Evolutionary conservation across 306 rosid species (phyloP).

Genomic region (Castanea mollissima): DNA sequence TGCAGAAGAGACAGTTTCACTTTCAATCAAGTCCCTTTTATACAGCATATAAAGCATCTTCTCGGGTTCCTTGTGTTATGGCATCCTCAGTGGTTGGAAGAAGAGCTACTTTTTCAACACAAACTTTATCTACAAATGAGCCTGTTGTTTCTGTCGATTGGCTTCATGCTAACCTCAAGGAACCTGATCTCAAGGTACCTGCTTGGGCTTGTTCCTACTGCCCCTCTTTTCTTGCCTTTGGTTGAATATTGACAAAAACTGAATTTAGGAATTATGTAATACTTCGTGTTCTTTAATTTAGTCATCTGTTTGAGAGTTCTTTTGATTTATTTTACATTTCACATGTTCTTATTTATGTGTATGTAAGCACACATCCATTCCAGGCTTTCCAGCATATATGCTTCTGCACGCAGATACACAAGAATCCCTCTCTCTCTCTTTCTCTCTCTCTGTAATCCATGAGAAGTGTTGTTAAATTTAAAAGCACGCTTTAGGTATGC

Average conservation of each 20-base stretch:
- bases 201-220: background rate
- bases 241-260: background rate
- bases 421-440: background rate
- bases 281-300: background rate
- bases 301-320: background rate
- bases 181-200: constrained; percentile 76
- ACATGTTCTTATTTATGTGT: background rate
- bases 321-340: background rate
- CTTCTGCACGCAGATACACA: background rate
- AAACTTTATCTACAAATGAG: constrained; percentile 51
- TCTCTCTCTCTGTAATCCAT: background rate
- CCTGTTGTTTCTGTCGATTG: constrained; percentile 93
- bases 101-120: constrained; percentile 58
- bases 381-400: background rate
- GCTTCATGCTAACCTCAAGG: constrained; percentile 81
- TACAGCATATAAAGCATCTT: constrained; percentile 30
- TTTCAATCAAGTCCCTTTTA: constrained; percentile 31
- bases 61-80: constrained; percentile 47
- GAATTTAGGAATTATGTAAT: background rate
- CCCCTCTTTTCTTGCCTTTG: background rate
- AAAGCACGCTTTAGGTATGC: too few relatives aligned
- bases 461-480: too few relatives aligned
- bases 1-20: constrained; percentile 53
- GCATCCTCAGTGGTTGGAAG: constrained; percentile 59
- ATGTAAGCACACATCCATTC: background rate